Evolutionary conservation across 2,329 filamentous ascomycete genomes (phyloP), one percentile per base, ranked within the genome.

Genomic region (Zasmidium angulare): DNA sequence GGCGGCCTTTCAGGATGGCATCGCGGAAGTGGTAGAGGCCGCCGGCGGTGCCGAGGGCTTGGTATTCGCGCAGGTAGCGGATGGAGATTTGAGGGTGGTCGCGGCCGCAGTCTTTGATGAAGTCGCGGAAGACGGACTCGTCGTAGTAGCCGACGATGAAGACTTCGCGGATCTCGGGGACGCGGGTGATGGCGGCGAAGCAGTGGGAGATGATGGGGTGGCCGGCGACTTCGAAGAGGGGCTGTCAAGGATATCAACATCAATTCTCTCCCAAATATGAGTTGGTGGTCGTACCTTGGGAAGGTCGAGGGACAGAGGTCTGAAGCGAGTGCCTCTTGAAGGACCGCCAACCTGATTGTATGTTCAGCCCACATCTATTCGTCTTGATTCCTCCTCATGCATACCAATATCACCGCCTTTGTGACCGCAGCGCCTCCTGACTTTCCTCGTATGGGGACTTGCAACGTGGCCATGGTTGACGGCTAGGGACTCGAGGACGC

Each of bases 81-180:
- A 98, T 91, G 70, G 87, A 87, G 71, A 98, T 86, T 73, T 91
- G 86, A 55, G 93, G 91, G 80, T 96, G 96, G 74, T 91, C 89
- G 75, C 86, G 86, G 62, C 87, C 82, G 62, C 92, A 86, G 74
- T 96, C 90, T 79, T 96, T 96, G 82, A 98, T 96, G 80, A 98
- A 98, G 79, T 97, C 93, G 72, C 92, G 90, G 85, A 98, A 97
- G 71, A 98, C 91, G 48, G 86, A 85, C 81, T 98, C 95, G 75
- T 99, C 95, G 78, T 98, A 99, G 85, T 99, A 99, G 73, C 95
- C 95, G 73, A 99, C 96, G 72, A 99, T 88, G 81, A 95, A 93
- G 70, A 99, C 93, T 79, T 99, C 95, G 74, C 92, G 90, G 77
- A 99, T 91, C 72, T 90, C 89, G 71, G 91, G 89, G 61, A 98